Evolutionary conservation across 495 filamentous ascomycete species (phyloP), one percentile per base, ranked within the genome.

Genomic region (Penicillium salamii): DNA sequence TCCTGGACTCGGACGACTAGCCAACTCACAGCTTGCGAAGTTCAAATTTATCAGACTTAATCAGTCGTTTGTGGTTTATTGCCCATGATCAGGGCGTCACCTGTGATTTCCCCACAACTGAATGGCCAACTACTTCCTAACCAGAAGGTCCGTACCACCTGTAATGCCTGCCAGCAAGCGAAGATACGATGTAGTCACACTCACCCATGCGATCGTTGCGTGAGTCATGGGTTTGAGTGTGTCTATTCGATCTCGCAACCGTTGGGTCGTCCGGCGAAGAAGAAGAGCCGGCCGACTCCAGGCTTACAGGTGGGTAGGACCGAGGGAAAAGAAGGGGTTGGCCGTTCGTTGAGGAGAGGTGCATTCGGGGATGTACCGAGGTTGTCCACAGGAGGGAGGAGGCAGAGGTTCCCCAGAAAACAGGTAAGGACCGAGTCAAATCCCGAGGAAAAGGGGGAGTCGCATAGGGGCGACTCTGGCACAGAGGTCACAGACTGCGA

Each of bases 141-240:
- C 39, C 32, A 50, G 52, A 76, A 74, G 43, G 63, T 75, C 31
- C 71, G 74, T 41, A 67, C 67, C 1, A 76, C 74, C 0, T 78
- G 75, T 56, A 76, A 78, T 48, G 66, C 71, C 14, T 78, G 74
- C 29, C 71, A 76, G 37, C 66, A 76, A 39, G 70, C 68, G 11
- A 78, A 78, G 43, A 70, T 78, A 17, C 65, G 72, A n/a, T 78
- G 75, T 57, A 71, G 71, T 29, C 72, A 74, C 46, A 46, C 72
- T 28, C 71, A 69, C 11, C 64, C 66, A 2, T 78, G 75, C 46
- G 64, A 62, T 12, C 57, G 74, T 49, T 78, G 75, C 29, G 60
- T 67, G 34, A 75, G 65, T 32, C 70, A 75, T 23, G 68, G 70
- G 11, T 59, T 72, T 12, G 57, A 60, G 2, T 78, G 75, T 37